phyloP scores from a whole-genome alignment of 1,284 basidiomycete species.

The Ceratorhiza oryzae-sativae region DNA sequence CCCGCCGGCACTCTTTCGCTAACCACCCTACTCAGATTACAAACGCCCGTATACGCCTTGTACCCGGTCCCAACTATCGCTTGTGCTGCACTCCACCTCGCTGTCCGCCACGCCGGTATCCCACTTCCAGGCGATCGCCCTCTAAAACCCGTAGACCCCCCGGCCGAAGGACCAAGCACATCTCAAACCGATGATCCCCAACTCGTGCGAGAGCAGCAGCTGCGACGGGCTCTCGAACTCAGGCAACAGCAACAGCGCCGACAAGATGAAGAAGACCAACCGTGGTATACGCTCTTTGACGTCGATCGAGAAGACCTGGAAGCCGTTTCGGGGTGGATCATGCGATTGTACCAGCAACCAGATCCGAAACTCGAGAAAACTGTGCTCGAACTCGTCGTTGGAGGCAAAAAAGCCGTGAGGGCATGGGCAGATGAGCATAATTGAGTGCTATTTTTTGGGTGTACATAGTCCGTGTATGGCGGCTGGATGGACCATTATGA shows the following conservation, averaged over 20 bases:
- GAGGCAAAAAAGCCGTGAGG: constrained; percentile 74
- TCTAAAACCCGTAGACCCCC: neutral
- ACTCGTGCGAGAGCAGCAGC: constrained; percentile 12
- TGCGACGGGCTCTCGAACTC: constrained; percentile 18
- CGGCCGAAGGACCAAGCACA: constrained; percentile 56
- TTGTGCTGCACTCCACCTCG: constrained; percentile 81
- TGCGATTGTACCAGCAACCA: constrained; percentile 72
- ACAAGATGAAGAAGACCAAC: constrained; percentile 20
- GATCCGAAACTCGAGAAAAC: constrained; percentile 45
- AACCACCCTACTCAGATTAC: constrained; percentile 62
- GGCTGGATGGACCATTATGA: neutral
- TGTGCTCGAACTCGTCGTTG: constrained; percentile 59
- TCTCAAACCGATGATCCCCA: neutral
- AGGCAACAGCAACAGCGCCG: constrained; percentile 24
- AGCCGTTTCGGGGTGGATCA: constrained; percentile 78
- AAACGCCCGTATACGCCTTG: constrained; percentile 88
- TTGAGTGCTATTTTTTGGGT: neutral
- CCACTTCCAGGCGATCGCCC: constrained; percentile 67
- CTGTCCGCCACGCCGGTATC: constrained; percentile 71
- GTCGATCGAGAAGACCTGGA: constrained; percentile 84
- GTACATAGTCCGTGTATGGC: constrained; percentile 15
- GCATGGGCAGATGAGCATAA: constrained; percentile 63
- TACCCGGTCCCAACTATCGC: constrained; percentile 90
- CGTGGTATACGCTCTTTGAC: constrained; percentile 90
- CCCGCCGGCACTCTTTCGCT: constrained; percentile 6